phyloP scores from a whole-genome alignment of 257 asterid species.

The Fraxinus anomala region DNA sequence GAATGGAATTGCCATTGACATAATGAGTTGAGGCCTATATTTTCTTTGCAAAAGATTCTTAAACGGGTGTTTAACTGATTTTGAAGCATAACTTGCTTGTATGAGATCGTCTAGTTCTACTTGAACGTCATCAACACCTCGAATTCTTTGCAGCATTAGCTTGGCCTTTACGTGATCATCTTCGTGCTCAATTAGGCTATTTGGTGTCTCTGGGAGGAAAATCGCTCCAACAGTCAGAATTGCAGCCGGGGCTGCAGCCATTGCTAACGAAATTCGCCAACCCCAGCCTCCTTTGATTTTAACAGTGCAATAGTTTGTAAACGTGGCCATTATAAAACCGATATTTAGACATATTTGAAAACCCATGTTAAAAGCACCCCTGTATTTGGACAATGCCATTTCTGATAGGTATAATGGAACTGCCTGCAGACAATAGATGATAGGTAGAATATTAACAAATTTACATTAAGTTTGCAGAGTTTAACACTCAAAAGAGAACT shows the following conservation, averaged over 20 bases:
- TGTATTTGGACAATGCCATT: constrained; percentile 45
- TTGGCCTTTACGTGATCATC: constrained; percentile 40
- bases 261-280: constrained; percentile 56
- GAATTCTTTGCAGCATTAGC: constrained; percentile 34
- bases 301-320: constrained; percentile 44
- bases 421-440: background rate
- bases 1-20: constrained; percentile 61
- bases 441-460: background rate
- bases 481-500: too few species aligned
- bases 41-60: constrained; percentile 26
- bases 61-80: constrained; percentile 38
- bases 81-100: constrained; percentile 41
- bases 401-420: constrained; percentile 2
- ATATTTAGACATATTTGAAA: constrained; percentile 48
- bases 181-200: constrained; percentile 42
- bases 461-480: too few species aligned
- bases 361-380: constrained; percentile 59
- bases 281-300: constrained; percentile 67
- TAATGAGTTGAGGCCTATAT: constrained; percentile 56
- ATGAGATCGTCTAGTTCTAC: constrained; percentile 54
- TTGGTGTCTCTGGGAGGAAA: constrained; percentile 66
- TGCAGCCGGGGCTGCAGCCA: constrained; percentile 43
- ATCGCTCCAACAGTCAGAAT: constrained; percentile 38
- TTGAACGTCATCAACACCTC: constrained; percentile 52
- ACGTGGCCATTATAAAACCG: constrained; percentile 47